Percentiles rank a stretch among this genome's conserved stretches.
These are phyloP conservation scores for Trichoderma breve DNA, from an alignment of 2,329 filamentous ascomycete species.

Conservation along the genomic window DNA sequence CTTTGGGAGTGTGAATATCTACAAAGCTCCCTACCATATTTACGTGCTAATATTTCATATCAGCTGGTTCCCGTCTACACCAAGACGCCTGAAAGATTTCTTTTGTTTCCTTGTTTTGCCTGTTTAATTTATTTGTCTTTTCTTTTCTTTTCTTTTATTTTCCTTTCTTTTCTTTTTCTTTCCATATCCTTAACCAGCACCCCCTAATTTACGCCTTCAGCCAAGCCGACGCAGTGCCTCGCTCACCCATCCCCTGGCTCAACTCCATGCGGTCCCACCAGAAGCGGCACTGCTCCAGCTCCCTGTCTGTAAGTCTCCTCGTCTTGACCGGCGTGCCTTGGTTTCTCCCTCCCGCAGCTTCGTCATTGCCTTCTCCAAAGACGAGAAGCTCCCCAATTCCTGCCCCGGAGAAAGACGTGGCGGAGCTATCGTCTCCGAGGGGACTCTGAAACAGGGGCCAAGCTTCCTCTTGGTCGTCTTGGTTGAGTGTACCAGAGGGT, in stretches of 20 bases:
- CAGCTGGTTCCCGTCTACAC: not conserved
- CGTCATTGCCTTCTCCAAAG: conserved; percentile 61
- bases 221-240: conserved; percentile 12
- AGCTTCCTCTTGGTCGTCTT: conserved; percentile 18
- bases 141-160: not conserved
- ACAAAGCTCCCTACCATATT: not conserved
- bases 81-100: not conserved
- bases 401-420: conserved; percentile 26
- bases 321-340: conserved; percentile 45
- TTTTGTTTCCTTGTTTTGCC: not conserved
- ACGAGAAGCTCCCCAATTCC: conserved; percentile 45
- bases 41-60: not conserved
- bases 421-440: conserved; percentile 28
- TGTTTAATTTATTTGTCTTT: not conserved
- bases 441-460: conserved; percentile 48
- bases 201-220: not conserved
- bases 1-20: not conserved
- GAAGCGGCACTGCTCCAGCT: conserved; percentile 52
- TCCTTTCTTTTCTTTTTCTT: not conserved
- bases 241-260: conserved; percentile 29
- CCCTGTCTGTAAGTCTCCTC: conserved; percentile 42
- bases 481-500: conserved; percentile 25
- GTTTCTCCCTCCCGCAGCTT: conserved; percentile 41
- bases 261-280: conserved; percentile 56
- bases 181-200: not conserved